phyloP scores from a whole-genome alignment of 192 early-diverging fungal genomes.

The Glomus cerebriforme region DNA sequence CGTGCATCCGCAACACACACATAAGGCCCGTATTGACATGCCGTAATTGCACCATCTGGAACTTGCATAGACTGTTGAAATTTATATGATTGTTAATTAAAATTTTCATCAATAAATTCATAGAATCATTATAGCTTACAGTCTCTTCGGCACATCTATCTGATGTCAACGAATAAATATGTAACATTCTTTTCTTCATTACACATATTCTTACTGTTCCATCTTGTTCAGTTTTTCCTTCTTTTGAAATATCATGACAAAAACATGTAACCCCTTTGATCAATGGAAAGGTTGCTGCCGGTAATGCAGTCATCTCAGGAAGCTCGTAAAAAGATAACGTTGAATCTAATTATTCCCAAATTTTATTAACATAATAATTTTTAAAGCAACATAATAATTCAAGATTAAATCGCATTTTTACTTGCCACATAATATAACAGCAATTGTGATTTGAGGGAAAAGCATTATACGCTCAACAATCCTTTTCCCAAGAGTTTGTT shows the following conservation, averaged over 20 bases:
- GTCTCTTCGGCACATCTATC: background rate
- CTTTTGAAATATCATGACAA: constrained; percentile 51
- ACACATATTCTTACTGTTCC: constrained; percentile 53
- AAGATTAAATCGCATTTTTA: background rate
- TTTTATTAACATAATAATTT: no score
- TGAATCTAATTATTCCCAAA: constrained; percentile 52
- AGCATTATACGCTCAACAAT: constrained; percentile 64
- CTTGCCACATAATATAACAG: constrained; percentile 71
- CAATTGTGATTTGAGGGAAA: constrained; percentile 61
- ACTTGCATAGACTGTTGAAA: constrained; percentile 34
- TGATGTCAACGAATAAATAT: constrained; percentile 40
- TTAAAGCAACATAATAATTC: no score
- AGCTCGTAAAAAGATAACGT: constrained; percentile 65
- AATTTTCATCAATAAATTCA: background rate
- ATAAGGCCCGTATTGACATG: constrained; percentile 53
- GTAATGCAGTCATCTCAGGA: constrained; percentile 50
- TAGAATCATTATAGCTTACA: background rate
- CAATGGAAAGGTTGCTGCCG: constrained; percentile 39
- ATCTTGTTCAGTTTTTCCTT: constrained; percentile 49
- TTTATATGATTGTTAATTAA: background rate
- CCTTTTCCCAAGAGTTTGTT: constrained; percentile 57
- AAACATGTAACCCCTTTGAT: constrained; percentile 66
- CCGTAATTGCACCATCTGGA: constrained; percentile 59
- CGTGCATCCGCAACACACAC: constrained; percentile 71
- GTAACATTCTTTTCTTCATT: constrained; percentile 50